Evolutionary conservation across 2,329 filamentous ascomycete genomes (phyloP).

Genomic region (Dryadomyces sulphureus): DNA sequence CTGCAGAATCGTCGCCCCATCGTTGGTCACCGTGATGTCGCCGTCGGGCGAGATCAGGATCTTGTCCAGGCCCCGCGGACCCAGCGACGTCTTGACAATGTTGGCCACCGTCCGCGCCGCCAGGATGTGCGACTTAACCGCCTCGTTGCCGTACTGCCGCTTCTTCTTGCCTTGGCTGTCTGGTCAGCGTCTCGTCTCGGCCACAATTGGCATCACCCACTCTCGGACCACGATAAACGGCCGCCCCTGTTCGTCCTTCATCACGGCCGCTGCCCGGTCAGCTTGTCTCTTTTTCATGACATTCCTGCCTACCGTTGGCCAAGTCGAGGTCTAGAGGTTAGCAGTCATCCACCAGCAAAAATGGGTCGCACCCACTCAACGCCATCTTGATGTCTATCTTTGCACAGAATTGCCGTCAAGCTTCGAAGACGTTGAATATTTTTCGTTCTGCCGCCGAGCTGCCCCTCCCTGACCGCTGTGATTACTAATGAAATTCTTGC

Average conservation of each 20-base stretch:
- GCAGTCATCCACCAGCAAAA: slow-evolving; percentile 7
- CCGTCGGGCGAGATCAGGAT: slow-evolving; percentile 97
- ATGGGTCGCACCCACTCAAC: slow-evolving; percentile 33
- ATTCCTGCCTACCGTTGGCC: slow-evolving; percentile 52
- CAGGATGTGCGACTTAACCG: slow-evolving; percentile 95
- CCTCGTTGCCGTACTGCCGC: slow-evolving; percentile 90
- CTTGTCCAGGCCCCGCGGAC: slow-evolving; percentile 92
- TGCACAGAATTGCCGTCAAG: too few species aligned
- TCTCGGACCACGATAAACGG: slow-evolving; percentile 98
- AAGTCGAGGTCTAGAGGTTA: slow-evolving; percentile 56
- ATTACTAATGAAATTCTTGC: neutral
- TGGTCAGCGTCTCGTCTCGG: neutral
- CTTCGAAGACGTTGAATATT: neutral
- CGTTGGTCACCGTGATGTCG: slow-evolving; percentile 98
- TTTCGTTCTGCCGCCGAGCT: neutral
- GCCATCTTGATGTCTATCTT: slow-evolving; percentile 31
- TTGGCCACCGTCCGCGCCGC: slow-evolving; percentile 91
- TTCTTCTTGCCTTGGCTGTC: slow-evolving; percentile 90
- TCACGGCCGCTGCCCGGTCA: slow-evolving; percentile 41
- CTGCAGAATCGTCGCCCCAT: slow-evolving; percentile 90
- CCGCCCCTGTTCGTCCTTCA: slow-evolving; percentile 94
- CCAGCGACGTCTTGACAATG: slow-evolving; percentile 93
- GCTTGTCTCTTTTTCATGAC: too few species aligned
- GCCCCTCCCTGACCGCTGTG: neutral
- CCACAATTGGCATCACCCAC: slow-evolving; percentile 35